Evolutionary conservation across 192 early-diverging fungal species (phyloP), one percentile per base, ranked within the genome.

Genomic region (Pilobolus umbonatus): DNA sequence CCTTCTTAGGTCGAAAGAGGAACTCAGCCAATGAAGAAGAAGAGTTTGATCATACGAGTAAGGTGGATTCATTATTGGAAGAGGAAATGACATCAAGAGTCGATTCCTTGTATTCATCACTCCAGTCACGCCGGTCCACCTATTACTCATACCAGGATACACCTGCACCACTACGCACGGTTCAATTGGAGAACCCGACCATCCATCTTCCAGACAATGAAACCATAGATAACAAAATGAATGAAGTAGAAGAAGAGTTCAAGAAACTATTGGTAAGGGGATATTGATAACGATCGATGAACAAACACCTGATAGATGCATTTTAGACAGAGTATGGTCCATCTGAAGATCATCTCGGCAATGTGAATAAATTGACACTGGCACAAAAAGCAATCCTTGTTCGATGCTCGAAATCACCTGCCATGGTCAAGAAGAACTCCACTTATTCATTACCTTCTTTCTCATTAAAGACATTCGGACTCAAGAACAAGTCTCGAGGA

Each of bases 181-280:
- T 65, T 14, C 26, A 29, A 12, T 32, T 65, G 8, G 48, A 58
- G 17, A 35, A 46, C 2, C 29, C 50, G 5, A 62, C 45, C 21
- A 31, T 62, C 32, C 60, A 62, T 28, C 26, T 35, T 11, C 43
- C 42, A 15, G 30, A 34, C 52, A 42, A 42, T 4, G 14, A 42
- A 9, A 42, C 14, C 12, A 5, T 17, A 42, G 39, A 11, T 8
- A 35, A 12, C 14, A 58, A 43, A 24, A 34, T 32, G 42, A 39
- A 62, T 30, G 66, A 57, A 58, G 52, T 68, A 19, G 50, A 69
- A 24, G 61, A 51, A 30, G 55, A 56, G 11, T 69, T 69, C 55
- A 50, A 63, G 42, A 39, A 58, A 25, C 29, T 69, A 17, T 21
- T 60, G 52, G 67, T 62, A 62, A 68, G 40, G 22, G 49, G 6